Percentiles rank a stretch among this genome's conserved stretches.
Conservation (phyloP, 345 rosid species). For the Firmiana major region DNA sequence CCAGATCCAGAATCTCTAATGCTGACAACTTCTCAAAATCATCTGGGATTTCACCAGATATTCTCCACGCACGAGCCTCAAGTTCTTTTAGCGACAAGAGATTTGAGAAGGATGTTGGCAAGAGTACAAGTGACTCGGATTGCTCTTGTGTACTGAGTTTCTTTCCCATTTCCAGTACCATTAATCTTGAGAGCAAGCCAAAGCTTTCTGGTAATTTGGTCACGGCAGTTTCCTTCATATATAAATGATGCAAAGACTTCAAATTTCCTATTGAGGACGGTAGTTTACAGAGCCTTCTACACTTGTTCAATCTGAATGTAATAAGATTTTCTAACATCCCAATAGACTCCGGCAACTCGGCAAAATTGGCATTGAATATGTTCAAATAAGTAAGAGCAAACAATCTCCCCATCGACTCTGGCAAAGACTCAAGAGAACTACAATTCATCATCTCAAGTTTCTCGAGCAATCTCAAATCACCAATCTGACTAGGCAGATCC, state of each 20-base stretch:
- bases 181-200: constrained; percentile 43
- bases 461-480: constrained; percentile 34
- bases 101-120: constrained; percentile 35
- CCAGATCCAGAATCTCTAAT: constrained; percentile 32
- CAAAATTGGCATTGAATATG: constrained; percentile 25
- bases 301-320: constrained; percentile 27
- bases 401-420: constrained; percentile 41
- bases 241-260: constrained; percentile 31
- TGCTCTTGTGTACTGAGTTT: background rate
- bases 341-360: constrained; percentile 44
- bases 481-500: constrained; percentile 40
- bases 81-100: constrained; percentile 36
- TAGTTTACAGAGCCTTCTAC: constrained; percentile 35
- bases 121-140: constrained; percentile 1
- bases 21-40: constrained; percentile 43
- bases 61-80: constrained; percentile 44
- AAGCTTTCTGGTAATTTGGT: constrained; percentile 38
- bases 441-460: constrained; percentile 33
- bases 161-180: constrained; percentile 39
- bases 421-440: constrained; percentile 20
- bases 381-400: constrained; percentile 27
- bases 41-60: constrained; percentile 42
- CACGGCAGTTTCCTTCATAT: constrained; percentile 42
- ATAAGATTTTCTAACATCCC: constrained; percentile 45
- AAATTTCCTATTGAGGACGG: constrained; percentile 43